Evolutionary conservation across 208 protist species (phyloP).

Genomic region (Leptomonas seymouri): DNA sequence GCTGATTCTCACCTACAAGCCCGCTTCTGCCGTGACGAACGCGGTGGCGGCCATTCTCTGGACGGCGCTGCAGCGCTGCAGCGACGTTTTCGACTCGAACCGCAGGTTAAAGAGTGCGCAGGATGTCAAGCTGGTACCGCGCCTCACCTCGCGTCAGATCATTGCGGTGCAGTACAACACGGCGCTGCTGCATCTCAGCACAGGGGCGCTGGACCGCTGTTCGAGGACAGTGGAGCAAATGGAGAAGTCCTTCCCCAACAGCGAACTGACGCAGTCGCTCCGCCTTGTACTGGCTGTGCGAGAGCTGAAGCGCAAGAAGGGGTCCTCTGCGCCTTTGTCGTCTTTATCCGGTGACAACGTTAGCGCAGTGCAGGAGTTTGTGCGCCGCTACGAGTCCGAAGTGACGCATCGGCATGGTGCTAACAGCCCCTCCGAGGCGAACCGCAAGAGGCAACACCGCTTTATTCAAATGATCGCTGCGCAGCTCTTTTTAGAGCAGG

Average conservation of each 20-base stretch:
- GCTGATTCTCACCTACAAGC: slow-evolving; percentile 59
- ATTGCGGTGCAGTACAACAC: slow-evolving; percentile 85
- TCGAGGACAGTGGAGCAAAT: slow-evolving; percentile 66
- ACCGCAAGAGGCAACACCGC: slow-evolving; percentile 9
- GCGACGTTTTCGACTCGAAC: slow-evolving; percentile 78
- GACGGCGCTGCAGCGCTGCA: slow-evolving; percentile 54
- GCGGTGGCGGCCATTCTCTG: slow-evolving; percentile 78
- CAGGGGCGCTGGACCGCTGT: slow-evolving; percentile 58
- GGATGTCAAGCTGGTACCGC: slow-evolving; percentile 51
- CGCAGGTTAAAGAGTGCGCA: slow-evolving; percentile 71
- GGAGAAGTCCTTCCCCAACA: slow-evolving; percentile 57
- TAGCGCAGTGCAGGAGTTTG: slow-evolving; percentile 30
- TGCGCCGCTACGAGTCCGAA: slow-evolving; percentile 28
- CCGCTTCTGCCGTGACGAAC: slow-evolving; percentile 57
- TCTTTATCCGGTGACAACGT: slow-evolving; percentile 14
- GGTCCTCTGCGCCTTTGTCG: background rate
- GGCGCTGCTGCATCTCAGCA: slow-evolving; percentile 75
- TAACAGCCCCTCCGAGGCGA: slow-evolving; percentile 13
- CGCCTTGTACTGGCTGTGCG: slow-evolving; percentile 61
- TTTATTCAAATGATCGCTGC: slow-evolving; percentile 61
- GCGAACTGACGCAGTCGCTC: slow-evolving; percentile 70
- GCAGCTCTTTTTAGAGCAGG: slow-evolving; percentile 80
- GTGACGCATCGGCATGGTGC: slow-evolving; percentile 9
- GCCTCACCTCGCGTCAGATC: slow-evolving; percentile 71
- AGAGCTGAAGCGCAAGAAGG: slow-evolving; percentile 67